Evolutionary conservation across 805 yeast species (phyloP).

Genomic region (Hyphopichia homilentoma): DNA sequence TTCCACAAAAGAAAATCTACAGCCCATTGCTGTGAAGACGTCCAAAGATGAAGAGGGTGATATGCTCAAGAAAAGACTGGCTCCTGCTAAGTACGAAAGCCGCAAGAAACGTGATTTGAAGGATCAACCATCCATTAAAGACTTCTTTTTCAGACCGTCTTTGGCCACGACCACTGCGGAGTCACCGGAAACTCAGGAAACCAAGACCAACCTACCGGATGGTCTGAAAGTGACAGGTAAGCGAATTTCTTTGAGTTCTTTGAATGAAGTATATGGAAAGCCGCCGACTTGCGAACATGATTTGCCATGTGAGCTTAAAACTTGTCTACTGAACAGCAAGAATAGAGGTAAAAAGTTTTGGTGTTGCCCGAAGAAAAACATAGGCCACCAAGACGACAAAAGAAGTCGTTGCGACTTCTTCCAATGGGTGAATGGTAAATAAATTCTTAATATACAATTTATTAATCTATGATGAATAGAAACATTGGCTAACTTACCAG

Average conservation of each 20-base stretch:
- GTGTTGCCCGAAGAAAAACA: constrained; percentile 21
- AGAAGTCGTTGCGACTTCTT: constrained; percentile 2
- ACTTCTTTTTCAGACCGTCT: constrained; percentile 16
- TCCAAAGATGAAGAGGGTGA: too few species aligned
- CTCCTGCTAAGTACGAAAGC: constrained; percentile 11
- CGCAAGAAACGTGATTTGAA: constrained; percentile 11
- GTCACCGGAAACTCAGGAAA: neutral
- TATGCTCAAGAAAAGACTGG: neutral
- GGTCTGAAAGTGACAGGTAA: neutral
- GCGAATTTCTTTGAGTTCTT: constrained; percentile 5
- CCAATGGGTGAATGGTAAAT: constrained; percentile 4
- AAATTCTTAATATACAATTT: too few species aligned
- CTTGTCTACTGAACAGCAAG: constrained; percentile 19
- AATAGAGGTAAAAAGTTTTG: constrained; percentile 29
- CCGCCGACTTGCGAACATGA: constrained; percentile 28
- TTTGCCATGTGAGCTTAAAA: constrained; percentile 21
- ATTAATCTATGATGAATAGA: too few species aligned
- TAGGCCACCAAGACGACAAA: neutral
- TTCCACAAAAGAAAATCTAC: constrained; percentile 5
- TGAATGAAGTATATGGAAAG: constrained; percentile 15
- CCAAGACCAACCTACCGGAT: neutral
- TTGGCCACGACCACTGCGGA: neutral
- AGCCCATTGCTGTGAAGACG: neutral
- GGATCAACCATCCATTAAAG: constrained; percentile 19
- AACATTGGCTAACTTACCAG: too few species aligned